Conservation (phyloP, 805 yeast genomes). For the Kodamaea laetipori region DNA sequence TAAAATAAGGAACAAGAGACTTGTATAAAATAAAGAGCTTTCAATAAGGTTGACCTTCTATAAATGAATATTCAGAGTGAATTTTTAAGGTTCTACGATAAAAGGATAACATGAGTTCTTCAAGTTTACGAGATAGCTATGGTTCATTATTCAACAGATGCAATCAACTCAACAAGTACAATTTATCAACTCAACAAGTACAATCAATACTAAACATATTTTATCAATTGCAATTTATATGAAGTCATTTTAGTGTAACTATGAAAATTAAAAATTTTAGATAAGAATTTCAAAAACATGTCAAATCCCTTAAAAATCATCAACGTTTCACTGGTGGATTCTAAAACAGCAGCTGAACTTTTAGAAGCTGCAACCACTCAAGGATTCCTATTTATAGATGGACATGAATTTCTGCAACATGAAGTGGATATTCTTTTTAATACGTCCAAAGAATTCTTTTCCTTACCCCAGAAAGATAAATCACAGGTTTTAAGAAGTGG, state of each 20-base stretch:
- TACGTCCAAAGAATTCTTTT: constrained; percentile 54
- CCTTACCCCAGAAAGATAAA: constrained; percentile 55
- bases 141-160: too few species aligned
- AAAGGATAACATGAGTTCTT: too few species aligned
- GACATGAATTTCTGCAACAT: constrained; percentile 58
- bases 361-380: constrained; percentile 61
- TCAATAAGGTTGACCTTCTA: too few species aligned
- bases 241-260: neutral
- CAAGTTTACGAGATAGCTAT: too few species aligned
- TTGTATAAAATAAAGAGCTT: too few species aligned
- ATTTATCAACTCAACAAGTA: too few species aligned
- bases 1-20: too few species aligned
- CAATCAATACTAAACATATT: too few species aligned
- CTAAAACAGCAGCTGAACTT: constrained; percentile 50
- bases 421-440: constrained; percentile 56
- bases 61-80: too few species aligned
- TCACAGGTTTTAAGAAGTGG: constrained; percentile 49
- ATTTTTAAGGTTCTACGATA: too few species aligned
- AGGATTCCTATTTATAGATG: constrained; percentile 68
- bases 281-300: neutral
- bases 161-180: too few species aligned
- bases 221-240: too few species aligned
- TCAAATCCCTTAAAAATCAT: constrained; percentile 55
- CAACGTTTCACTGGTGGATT: constrained; percentile 52
- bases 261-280: neutral